phyloP scores from a whole-genome alignment of 768 basidiomycete species.

The Agaricus blazei region DNA sequence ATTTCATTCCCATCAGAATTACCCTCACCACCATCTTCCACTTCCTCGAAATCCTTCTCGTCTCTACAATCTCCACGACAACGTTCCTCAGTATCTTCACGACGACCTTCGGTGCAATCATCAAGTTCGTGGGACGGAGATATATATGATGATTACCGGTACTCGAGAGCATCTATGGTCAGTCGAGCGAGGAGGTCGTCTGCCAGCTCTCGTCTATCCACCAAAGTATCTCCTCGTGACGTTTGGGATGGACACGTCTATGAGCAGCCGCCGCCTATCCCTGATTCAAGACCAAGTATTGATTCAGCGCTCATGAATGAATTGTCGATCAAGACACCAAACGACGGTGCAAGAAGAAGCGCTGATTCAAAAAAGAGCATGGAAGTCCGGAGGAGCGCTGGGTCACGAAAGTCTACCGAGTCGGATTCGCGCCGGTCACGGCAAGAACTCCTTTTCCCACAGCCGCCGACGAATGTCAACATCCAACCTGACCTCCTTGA shows the following conservation, averaged over 20 bases:
- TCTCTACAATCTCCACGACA: background rate
- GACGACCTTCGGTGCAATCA: slow-evolving; percentile 24
- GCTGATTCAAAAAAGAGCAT: slow-evolving; percentile 9
- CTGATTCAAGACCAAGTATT: slow-evolving; percentile 15
- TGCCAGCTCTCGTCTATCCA: background rate
- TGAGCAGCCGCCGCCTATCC: slow-evolving; percentile 16
- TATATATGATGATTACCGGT: slow-evolving; percentile 79
- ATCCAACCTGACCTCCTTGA: slow-evolving; percentile 5
- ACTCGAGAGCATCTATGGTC: slow-evolving; percentile 55
- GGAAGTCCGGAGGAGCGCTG: background rate
- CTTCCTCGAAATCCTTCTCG: slow-evolving; percentile 13
- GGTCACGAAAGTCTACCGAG: slow-evolving; percentile 3
- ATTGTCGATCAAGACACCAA: background rate
- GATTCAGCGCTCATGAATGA: slow-evolving; percentile 12
- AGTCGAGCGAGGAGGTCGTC: slow-evolving; percentile 20
- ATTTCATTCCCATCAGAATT: background rate
- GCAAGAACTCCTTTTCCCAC: slow-evolving; percentile 5
- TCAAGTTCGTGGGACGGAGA: slow-evolving; percentile 56
- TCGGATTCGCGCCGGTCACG: slow-evolving; percentile 2
- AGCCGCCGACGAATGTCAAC: slow-evolving; percentile 4
- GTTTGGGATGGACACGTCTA: slow-evolving; percentile 2
- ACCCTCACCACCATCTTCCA: slow-evolving; percentile 2
- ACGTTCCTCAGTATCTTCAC: slow-evolving; percentile 8
- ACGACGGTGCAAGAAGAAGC: slow-evolving; percentile 4
- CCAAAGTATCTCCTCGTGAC: background rate